Evolutionary conservation across 192 early-diverging fungal genomes (phyloP).

Genomic region (Ambispora gerdemannii): DNA sequence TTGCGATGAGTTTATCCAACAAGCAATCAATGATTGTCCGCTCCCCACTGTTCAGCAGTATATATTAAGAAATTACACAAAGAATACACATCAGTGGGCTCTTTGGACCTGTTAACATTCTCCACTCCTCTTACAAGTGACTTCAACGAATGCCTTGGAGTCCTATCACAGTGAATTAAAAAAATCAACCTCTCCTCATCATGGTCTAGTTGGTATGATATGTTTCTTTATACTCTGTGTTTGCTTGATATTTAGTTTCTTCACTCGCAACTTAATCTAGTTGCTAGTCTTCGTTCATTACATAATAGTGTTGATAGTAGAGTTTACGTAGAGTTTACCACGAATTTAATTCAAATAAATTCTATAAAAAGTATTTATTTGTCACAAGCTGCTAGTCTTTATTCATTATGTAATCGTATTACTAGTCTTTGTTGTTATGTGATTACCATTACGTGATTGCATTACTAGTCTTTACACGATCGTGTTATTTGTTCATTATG

Average conservation of each 20-base stretch:
- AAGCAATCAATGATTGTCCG: slow-evolving; percentile 17
- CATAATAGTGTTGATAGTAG: too few relatives aligned
- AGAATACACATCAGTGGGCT: slow-evolving; percentile 18
- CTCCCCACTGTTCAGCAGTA: background rate
- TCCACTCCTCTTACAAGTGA: slow-evolving; percentile 28
- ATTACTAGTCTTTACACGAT: background rate
- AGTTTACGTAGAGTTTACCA: too few relatives aligned
- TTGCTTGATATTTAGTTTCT: too few relatives aligned
- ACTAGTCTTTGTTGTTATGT: too few relatives aligned
- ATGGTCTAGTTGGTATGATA: slow-evolving; percentile 16
- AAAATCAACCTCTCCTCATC: background rate
- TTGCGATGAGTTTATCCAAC: background rate
- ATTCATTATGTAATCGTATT: too few relatives aligned
- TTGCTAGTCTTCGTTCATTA: too few relatives aligned
- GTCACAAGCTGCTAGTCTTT: too few relatives aligned
- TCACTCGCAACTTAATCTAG: too few relatives aligned
- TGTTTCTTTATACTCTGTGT: background rate
- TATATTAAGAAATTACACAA: slow-evolving; percentile 17
- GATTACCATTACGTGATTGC: too few relatives aligned
- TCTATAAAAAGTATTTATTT: too few relatives aligned
- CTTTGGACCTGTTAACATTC: slow-evolving; percentile 25
- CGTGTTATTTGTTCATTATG: too few relatives aligned
- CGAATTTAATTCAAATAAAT: too few relatives aligned
- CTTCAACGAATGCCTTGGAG: slow-evolving; percentile 18
- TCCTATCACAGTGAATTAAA: slow-evolving; percentile 26